Conservation (phyloP, 108 stramenopile genomes). For the Chaetoceros tenuissimus region DNA sequence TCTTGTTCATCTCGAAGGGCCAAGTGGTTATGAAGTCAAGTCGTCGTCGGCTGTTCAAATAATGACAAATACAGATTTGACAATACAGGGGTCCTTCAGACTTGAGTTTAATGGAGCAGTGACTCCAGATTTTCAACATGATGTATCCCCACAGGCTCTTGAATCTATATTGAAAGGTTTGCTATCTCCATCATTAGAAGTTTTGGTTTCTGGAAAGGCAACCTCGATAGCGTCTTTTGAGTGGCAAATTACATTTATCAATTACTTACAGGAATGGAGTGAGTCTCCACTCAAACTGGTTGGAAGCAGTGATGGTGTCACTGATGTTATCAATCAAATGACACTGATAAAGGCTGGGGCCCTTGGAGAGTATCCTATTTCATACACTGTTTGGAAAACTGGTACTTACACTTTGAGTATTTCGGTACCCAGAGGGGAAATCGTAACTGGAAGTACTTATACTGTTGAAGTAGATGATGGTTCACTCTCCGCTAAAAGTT, state of each 20-base stretch:
- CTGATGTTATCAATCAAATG: constrained; percentile 7
- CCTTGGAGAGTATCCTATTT: constrained; percentile 55
- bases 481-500: constrained; percentile 35
- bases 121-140: constrained; percentile 40
- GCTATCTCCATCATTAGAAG: constrained; percentile 19
- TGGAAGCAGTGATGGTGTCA: constrained; percentile 20
- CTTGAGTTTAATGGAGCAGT: constrained; percentile 40
- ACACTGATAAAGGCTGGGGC: constrained; percentile 14
- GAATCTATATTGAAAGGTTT: constrained; percentile 32
- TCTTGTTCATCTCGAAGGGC: constrained; percentile 39
- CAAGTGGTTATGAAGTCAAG: constrained; percentile 33
- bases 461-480: constrained; percentile 35
- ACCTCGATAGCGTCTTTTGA: constrained; percentile 19
- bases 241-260: constrained; percentile 55
- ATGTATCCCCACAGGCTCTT: constrained; percentile 43
- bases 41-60: constrained; percentile 58
- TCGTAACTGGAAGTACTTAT: constrained; percentile 53
- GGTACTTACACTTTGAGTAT: constrained; percentile 52
- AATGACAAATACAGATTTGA: constrained; percentile 20
- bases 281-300: constrained; percentile 32
- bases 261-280: constrained; percentile 41
- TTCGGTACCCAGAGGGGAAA: constrained; percentile 19
- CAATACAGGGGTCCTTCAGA: constrained; percentile 32
- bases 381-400: constrained; percentile 48
- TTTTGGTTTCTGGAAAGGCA: constrained; percentile 8